A percentile compares a stretch with the other conserved stretches of the same genome.
Conservation (phyloP, 2,329 filamentous ascomycete species). For the Exophiala calicioides region DNA sequence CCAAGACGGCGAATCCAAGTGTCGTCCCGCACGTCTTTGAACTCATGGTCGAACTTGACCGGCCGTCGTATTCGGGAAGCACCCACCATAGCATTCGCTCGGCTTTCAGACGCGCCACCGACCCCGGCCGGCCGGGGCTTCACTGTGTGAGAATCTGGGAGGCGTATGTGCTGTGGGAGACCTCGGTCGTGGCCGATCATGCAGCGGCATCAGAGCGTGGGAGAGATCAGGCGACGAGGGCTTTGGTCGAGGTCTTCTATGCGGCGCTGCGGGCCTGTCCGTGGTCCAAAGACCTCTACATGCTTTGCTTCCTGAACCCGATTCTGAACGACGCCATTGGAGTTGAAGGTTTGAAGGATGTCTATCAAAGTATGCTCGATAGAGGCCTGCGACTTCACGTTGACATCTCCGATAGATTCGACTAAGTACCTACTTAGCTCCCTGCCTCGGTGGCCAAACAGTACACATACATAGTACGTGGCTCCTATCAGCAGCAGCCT, state of each 20-base stretch:
- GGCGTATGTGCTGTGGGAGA: conserved; percentile 54
- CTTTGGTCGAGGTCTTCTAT: conserved; percentile 57
- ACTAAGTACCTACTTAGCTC: too few species aligned
- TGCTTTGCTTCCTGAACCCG: conserved; percentile 57
- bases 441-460: too few species aligned
- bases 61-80: conserved; percentile 44
- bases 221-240: conserved; percentile 35
- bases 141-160: conserved; percentile 53
- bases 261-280: conserved; percentile 59
- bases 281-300: conserved; percentile 63
- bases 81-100: conserved; percentile 57
- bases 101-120: conserved; percentile 55
- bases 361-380: conserved; percentile 27
- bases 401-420: conserved; percentile 14
- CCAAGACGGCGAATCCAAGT: conserved; percentile 29
- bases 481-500: too few species aligned
- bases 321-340: conserved; percentile 31
- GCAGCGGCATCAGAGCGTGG: neutral
- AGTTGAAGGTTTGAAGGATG: conserved; percentile 16
- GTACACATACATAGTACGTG: too few species aligned
- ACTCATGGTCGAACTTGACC: conserved; percentile 56
- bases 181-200: conserved; percentile 32
- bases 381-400: conserved; percentile 26
- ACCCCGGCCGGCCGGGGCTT: conserved; percentile 30
- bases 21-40: conserved; percentile 48